Evolutionary conservation across 495 filamentous ascomycete species (phyloP).

Genomic region (Talaromyces proteolyticus): DNA sequence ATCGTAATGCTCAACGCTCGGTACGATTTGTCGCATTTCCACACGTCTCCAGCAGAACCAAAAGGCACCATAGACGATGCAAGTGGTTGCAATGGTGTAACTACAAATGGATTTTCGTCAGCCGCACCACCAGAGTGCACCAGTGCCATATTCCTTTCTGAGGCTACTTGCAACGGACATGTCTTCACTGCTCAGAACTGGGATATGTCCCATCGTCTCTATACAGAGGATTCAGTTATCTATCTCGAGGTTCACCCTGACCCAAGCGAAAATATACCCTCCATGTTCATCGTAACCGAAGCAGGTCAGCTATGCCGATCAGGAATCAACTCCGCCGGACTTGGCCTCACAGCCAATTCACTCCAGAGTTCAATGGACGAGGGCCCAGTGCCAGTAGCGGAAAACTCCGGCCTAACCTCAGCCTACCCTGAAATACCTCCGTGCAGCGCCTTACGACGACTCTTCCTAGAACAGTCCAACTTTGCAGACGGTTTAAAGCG

Average conservation of each 20-base stretch:
- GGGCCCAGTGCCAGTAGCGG: constrained; percentile 8
- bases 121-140: background rate
- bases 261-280: constrained; percentile 8
- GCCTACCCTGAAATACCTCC: background rate
- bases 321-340: constrained; percentile 19
- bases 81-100: background rate
- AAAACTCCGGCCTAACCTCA: background rate
- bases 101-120: background rate
- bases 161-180: constrained; percentile 10
- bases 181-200: constrained; percentile 20
- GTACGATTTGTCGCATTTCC: constrained; percentile 15
- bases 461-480: constrained; percentile 15
- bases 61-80: background rate
- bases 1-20: constrained; percentile 22
- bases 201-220: constrained; percentile 14
- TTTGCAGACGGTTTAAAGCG: background rate
- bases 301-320: constrained; percentile 19
- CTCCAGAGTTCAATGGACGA: constrained; percentile 16
- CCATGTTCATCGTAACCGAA: constrained; percentile 21
- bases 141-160: background rate
- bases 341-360: constrained; percentile 16
- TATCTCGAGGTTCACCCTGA: constrained; percentile 19
- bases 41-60: background rate
- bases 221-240: constrained; percentile 10
- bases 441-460: constrained; percentile 6